Percentiles rank a stretch among this genome's conserved stretches.
phyloP scores from a whole-genome alignment of 2,329 filamentous ascomycete genomes.

The Westerdykella ornata region DNA sequence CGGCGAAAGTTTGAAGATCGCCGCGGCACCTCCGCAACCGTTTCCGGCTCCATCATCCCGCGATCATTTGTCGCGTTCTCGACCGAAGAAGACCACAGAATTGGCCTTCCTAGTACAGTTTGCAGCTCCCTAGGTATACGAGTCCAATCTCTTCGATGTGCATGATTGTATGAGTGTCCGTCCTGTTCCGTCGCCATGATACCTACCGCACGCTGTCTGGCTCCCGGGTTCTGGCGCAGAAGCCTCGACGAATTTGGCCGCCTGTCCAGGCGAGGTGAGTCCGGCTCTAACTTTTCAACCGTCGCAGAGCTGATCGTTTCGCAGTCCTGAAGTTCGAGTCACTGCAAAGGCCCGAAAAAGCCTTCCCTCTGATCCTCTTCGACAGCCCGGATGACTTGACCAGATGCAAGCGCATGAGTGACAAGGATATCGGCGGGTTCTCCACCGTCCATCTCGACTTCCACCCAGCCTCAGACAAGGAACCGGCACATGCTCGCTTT shows the following conservation, averaged over 20 bases:
- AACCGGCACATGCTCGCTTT: constrained; percentile 68
- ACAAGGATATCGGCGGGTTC: constrained; percentile 79
- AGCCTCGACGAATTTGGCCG: constrained; percentile 55
- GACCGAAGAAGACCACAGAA: not conserved
- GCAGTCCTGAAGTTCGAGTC: constrained; percentile 64
- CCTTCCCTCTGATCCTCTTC: constrained; percentile 61
- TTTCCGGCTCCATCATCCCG: not conserved
- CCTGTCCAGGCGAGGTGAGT: constrained; percentile 49
- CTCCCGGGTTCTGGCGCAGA: constrained; percentile 51
- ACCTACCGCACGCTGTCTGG: constrained; percentile 30
- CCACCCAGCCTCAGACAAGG: constrained; percentile 41
- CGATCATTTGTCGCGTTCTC: not conserved
- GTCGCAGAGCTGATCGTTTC: constrained; percentile 14
- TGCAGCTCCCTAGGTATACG: not conserved
- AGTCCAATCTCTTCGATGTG: not conserved
- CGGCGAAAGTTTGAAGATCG: not conserved
- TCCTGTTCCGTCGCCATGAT: constrained; percentile 25
- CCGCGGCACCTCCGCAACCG: not conserved
- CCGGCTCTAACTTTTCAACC: constrained; percentile 19
- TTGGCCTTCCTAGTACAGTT: not conserved
- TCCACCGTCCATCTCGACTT: constrained; percentile 68
- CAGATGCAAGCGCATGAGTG: constrained; percentile 70
- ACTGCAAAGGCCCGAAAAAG: constrained; percentile 57
- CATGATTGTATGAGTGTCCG: too few species aligned
- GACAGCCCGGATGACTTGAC: constrained; percentile 40